These are phyloP conservation scores for Nicotiana tabacum DNA, from an alignment of 257 asterid species.

Conservation along the genomic window DNA sequence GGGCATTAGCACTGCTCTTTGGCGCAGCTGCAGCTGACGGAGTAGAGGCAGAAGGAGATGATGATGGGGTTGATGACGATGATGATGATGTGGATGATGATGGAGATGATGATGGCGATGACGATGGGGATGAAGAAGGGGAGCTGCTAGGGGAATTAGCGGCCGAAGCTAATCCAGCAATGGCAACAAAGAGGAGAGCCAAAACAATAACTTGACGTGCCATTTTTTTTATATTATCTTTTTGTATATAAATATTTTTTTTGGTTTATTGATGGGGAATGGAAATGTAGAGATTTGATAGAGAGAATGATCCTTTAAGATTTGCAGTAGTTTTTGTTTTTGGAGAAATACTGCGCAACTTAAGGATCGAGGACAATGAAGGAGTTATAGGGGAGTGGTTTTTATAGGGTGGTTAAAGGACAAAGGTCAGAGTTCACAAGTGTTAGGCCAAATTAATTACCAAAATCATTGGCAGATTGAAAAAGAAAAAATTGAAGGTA, in stretches of 20 bases:
- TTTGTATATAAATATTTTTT: background rate
- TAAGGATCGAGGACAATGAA: constrained; percentile 24
- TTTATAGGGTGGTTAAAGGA: constrained; percentile 27
- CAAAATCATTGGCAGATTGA: background rate
- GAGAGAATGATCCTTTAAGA: constrained; percentile 27
- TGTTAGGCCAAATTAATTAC: background rate
- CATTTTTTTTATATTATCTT: constrained; percentile 26
- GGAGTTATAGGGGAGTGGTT: background rate
- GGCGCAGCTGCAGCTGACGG: constrained; percentile 13
- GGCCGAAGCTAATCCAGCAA: constrained; percentile 46
- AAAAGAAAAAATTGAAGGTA: background rate
- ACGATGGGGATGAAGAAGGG: constrained; percentile 26
- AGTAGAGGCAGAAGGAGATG: constrained; percentile 3
- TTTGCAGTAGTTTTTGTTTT: constrained; percentile 30
- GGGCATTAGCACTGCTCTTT: constrained; percentile 26
- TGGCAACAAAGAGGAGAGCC: constrained; percentile 41
- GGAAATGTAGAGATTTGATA: background rate
- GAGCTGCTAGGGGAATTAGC: constrained; percentile 41
- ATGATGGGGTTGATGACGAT: constrained; percentile 15
- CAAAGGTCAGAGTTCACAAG: background rate
- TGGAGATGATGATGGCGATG: background rate
- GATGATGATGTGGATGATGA: constrained; percentile 12
- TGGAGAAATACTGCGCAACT: constrained; percentile 38
- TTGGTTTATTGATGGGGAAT: background rate
- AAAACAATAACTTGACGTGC: constrained; percentile 47